A percentile compares a stretch with the other conserved stretches of the same genome.
Conservation (phyloP, 148 eudicot genomes). For the Suaeda aralocaspica region DNA sequence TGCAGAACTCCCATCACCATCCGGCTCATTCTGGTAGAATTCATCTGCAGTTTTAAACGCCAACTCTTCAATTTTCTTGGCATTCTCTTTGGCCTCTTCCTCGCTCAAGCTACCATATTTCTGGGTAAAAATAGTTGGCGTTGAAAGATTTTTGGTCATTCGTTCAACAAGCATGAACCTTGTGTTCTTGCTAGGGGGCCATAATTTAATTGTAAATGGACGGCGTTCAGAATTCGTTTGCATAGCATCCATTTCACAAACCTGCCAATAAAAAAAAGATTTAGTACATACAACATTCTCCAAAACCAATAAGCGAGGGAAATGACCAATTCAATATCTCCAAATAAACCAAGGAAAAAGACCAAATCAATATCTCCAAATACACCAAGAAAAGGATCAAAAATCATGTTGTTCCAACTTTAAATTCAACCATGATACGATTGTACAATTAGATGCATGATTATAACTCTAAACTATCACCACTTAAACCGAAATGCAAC, state of each 20-base stretch:
- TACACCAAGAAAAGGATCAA: background rate
- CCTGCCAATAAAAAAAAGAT: background rate
- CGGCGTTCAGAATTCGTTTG: conserved; percentile 25
- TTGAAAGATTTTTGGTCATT: conserved; percentile 64
- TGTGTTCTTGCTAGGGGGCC: conserved; percentile 78
- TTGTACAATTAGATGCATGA: too few relatives aligned
- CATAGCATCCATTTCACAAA: conserved; percentile 40
- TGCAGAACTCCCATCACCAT: conserved; percentile 82
- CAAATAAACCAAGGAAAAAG: background rate
- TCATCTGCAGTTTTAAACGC: conserved; percentile 61
- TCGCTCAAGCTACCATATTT: conserved; percentile 65
- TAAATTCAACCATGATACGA: too few relatives aligned
- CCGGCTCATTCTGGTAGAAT: conserved; percentile 70
- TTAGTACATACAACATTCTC: background rate
- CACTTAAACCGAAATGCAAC: too few relatives aligned
- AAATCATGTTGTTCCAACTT: background rate
- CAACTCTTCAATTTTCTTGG: conserved; percentile 57
- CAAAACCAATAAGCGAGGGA: background rate
- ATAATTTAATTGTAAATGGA: conserved; percentile 54
- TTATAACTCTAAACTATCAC: too few relatives aligned
- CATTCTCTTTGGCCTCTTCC: conserved; percentile 76
- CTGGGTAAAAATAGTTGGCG: conserved; percentile 61
- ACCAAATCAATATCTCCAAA: background rate
- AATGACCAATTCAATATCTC: background rate
- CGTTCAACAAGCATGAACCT: conserved; percentile 62